These are phyloP conservation scores for Xylaria sp. DNA, from an alignment of 495 filamentous ascomycete genomes.

Conservation along the genomic window DNA sequence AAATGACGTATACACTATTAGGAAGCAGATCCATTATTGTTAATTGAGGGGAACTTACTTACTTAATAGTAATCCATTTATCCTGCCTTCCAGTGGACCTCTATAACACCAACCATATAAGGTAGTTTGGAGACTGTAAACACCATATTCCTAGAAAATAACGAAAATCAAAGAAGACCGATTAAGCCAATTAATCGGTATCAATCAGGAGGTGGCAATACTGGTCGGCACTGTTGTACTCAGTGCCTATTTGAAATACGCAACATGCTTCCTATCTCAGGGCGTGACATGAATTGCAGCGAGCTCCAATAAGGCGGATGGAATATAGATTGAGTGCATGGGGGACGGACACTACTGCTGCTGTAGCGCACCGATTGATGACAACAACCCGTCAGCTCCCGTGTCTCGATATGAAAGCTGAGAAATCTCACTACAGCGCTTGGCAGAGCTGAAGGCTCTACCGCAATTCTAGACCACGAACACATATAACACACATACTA, in stretches of 20 bases:
- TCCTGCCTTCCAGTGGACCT: background rate
- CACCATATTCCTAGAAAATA: background rate
- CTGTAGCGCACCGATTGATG: background rate
- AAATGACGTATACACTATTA: conserved; percentile 11
- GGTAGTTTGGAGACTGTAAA: conserved; percentile 1
- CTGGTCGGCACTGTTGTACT: background rate
- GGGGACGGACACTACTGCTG: background rate
- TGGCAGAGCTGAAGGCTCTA: conserved; percentile 16
- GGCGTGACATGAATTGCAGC: background rate
- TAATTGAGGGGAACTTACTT: background rate
- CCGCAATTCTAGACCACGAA: conserved; percentile 10
- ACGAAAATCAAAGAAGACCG: too few species aligned
- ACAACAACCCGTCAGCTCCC: conserved; percentile 12
- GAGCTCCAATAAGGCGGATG: conserved; percentile 11
- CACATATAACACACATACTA: background rate
- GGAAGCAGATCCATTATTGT: background rate
- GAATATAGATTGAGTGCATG: conserved; percentile 10
- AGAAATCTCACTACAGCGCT: conserved; percentile 14
- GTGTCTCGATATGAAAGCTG: conserved; percentile 7
- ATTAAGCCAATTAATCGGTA: background rate
- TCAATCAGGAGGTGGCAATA: background rate
- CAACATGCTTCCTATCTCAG: background rate
- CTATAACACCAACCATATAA: background rate
- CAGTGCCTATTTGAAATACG: conserved; percentile 6
- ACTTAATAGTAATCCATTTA: conserved; percentile 6